Conservation (phyloP, 108 stramenopile species). For the Pseudonitzschia delicatissima region DNA sequence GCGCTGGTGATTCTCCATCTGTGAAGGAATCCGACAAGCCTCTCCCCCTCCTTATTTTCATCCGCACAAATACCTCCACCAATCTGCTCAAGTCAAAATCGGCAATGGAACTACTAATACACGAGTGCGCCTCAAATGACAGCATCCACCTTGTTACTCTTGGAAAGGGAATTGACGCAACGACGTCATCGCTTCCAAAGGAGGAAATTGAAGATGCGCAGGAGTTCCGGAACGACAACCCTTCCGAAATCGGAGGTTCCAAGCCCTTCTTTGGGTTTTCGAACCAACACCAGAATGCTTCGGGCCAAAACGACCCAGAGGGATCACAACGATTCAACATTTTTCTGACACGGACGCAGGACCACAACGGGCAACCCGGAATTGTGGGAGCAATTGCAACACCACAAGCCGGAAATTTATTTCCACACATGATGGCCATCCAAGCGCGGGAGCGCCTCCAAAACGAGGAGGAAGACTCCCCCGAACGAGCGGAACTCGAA, state of each 20-base stretch:
- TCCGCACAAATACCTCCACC: conserved; percentile 64
- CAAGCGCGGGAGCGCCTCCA: conserved; percentile 71
- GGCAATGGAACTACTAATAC: conserved; percentile 68
- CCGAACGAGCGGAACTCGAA: conserved; percentile 33
- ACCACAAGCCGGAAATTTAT: conserved; percentile 87
- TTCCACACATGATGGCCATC: conserved; percentile 79
- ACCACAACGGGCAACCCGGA: conserved; percentile 67
- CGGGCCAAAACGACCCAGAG: conserved; percentile 85
- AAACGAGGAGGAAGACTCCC: conserved; percentile 46
- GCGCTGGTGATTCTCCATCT: conserved; percentile 5
- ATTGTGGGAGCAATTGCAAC: conserved; percentile 86
- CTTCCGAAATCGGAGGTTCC: conserved; percentile 3
- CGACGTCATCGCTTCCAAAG: conserved; percentile 49
- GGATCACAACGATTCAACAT: conserved; percentile 90
- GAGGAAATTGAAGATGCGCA: conserved; percentile 24
- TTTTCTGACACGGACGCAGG: conserved; percentile 76
- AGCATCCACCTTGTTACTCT: conserved; percentile 69
- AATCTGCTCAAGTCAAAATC: conserved; percentile 76
- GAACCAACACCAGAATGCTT: conserved; percentile 72
- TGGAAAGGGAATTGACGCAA: conserved; percentile 78
- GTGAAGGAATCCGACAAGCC: conserved; percentile 13
- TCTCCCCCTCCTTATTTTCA: conserved; percentile 71
- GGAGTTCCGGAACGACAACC: conserved; percentile 17
- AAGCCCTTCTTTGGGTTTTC: conserved; percentile 59
- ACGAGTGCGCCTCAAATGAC: conserved; percentile 65